These are phyloP conservation scores for Balansia obtecta DNA, from an alignment of 2,329 filamentous ascomycete genomes.

Conservation along the genomic window DNA sequence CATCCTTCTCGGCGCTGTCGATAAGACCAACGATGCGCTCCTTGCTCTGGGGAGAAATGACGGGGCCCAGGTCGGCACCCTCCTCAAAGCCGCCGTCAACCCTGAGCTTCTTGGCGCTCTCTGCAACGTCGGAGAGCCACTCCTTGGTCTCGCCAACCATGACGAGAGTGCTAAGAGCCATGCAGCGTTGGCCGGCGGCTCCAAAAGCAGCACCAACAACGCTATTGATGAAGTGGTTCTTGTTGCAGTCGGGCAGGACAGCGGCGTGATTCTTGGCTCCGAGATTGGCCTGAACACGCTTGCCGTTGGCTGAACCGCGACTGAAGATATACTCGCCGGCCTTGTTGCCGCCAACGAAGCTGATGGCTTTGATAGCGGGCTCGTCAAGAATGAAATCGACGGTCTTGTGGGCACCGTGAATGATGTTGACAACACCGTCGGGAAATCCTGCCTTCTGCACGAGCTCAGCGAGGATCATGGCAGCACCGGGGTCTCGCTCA, in stretches of 20 bases:
- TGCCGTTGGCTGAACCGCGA: slow-evolving; percentile 70
- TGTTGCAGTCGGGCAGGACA: slow-evolving; percentile 76
- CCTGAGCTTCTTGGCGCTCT: slow-evolving; percentile 58
- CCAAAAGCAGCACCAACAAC: slow-evolving; percentile 77
- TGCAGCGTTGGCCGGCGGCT: slow-evolving; percentile 74
- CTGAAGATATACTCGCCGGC: slow-evolving; percentile 79
- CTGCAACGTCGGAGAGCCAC: slow-evolving; percentile 68
- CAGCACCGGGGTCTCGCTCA: slow-evolving; percentile 71
- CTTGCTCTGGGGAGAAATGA: slow-evolving; percentile 70
- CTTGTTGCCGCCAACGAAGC: slow-evolving; percentile 79
- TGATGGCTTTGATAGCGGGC: slow-evolving; percentile 73
- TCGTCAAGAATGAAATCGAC: slow-evolving; percentile 82
- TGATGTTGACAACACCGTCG: slow-evolving; percentile 67
- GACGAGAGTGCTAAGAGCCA: slow-evolving; percentile 74
- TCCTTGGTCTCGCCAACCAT: slow-evolving; percentile 76
- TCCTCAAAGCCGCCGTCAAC: slow-evolving; percentile 74
- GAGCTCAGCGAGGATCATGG: slow-evolving; percentile 76
- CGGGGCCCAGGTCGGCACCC: slow-evolving; percentile 68
- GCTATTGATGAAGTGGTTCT: slow-evolving; percentile 78
- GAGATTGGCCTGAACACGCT: slow-evolving; percentile 78
- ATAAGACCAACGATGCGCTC: slow-evolving; percentile 67
- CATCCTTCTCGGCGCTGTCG: slow-evolving; percentile 64
- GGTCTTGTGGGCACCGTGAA: slow-evolving; percentile 68
- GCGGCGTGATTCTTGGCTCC: slow-evolving; percentile 84
- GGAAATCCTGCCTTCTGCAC: slow-evolving; percentile 72